A percentile compares a stretch with the other conserved stretches of the same genome.
phyloP scores from a whole-genome alignment of 768 basidiomycete genomes.

The Collybia mongolica region DNA sequence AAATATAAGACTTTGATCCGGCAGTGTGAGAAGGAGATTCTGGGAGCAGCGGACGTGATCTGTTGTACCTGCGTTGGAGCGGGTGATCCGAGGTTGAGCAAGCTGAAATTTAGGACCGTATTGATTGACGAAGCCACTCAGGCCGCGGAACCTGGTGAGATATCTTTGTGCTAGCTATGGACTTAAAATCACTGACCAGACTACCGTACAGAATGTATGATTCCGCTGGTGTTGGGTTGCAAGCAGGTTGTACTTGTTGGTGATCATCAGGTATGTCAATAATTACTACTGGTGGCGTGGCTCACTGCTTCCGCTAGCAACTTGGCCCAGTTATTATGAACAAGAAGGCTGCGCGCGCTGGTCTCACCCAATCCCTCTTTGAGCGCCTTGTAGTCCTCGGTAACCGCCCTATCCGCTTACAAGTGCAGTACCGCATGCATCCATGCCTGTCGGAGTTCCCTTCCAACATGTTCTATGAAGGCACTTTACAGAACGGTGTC shows the following conservation, averaged over 20 bases:
- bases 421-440: conserved; percentile 99
- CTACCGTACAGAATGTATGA: conserved; percentile 86
- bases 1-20: conserved; percentile 96
- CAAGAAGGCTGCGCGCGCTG: conserved; percentile 99
- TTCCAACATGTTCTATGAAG: conserved; percentile 99
- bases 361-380: conserved; percentile 96
- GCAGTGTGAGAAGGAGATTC: conserved; percentile 97
- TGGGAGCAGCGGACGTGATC: conserved; percentile 94
- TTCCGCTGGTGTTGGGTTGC: conserved; percentile 95
- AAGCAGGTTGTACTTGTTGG: conserved; percentile 99
- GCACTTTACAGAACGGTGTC: conserved; percentile 97
- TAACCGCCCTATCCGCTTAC: conserved; percentile 95
- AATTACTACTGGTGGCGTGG: background rate
- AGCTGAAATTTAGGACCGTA: conserved; percentile 98
- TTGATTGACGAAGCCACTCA: conserved; percentile 99
- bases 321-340: conserved; percentile 99
- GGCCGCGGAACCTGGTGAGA: conserved; percentile 89
- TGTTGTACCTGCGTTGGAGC: conserved; percentile 98
- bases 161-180: conserved; percentile 12
- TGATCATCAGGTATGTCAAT: conserved; percentile 64
- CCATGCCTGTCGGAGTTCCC: conserved; percentile 99
- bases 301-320: conserved; percentile 51
- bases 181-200: conserved; percentile 12
- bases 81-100: conserved; percentile 93
- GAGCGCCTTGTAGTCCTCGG: conserved; percentile 94